These are phyloP conservation scores for Mycosphaerella arachidis DNA, from an alignment of 2,329 filamentous ascomycete genomes.

Conservation along the genomic window DNA sequence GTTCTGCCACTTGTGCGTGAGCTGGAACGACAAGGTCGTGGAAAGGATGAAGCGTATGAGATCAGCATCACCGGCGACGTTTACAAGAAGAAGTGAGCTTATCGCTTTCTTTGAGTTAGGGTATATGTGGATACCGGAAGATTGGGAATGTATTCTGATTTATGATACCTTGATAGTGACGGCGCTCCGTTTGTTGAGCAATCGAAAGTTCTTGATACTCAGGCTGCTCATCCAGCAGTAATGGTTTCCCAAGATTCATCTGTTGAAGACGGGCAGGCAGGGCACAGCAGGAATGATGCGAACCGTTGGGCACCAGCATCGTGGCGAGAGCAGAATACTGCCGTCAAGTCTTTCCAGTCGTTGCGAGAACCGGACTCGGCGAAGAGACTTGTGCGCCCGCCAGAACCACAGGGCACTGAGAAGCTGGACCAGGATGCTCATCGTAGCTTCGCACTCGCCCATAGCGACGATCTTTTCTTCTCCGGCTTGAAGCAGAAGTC, in stretches of 20 bases:
- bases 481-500: background rate
- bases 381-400: background rate
- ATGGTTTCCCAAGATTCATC: too few relatives aligned
- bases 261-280: too few relatives aligned
- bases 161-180: constrained; percentile 9
- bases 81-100: constrained; percentile 34
- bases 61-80: constrained; percentile 47
- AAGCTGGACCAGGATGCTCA: background rate
- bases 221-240: background rate
- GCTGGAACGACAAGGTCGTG: constrained; percentile 46
- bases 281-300: background rate
- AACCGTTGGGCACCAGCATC: background rate
- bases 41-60: constrained; percentile 45
- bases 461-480: background rate
- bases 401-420: background rate
- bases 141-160: constrained; percentile 4
- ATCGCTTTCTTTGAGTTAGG: background rate
- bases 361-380: background rate
- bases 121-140: background rate
- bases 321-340: background rate
- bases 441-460: background rate
- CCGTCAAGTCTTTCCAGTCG: background rate
- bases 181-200: background rate
- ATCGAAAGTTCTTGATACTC: constrained; percentile 1
- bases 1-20: constrained; percentile 47